These are phyloP conservation scores for Sporisorium iseilematis-ciliati DNA, from an alignment of 1,284 basidiomycete species.

Conservation along the genomic window DNA sequence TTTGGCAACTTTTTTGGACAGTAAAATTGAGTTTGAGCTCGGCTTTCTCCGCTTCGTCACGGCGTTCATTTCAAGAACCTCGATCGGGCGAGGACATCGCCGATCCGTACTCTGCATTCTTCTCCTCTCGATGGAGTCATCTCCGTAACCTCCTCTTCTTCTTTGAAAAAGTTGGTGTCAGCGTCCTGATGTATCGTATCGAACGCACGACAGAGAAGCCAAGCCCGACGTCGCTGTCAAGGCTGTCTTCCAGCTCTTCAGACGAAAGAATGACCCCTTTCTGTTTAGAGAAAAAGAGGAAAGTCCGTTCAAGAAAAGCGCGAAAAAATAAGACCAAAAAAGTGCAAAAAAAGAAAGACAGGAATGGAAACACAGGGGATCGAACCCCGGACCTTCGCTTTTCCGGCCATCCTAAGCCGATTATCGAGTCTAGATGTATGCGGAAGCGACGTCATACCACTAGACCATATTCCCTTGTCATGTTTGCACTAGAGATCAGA, in stretches of 20 bases:
- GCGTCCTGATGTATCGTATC: too few relatives aligned
- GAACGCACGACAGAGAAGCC: too few relatives aligned
- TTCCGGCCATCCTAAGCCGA: conserved; percentile 21
- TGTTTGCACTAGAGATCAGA: neutral
- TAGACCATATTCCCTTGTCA: conserved; percentile 53
- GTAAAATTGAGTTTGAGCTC: conserved; percentile 4
- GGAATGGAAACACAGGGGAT: conserved; percentile 60
- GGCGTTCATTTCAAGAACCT: neutral
- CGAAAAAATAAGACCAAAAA: conserved; percentile 17
- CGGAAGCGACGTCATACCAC: conserved; percentile 59
- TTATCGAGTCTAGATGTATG: conserved; percentile 19
- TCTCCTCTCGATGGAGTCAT: neutral
- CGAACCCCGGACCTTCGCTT: conserved; percentile 59
- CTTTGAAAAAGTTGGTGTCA: too few relatives aligned
- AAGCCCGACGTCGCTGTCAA: neutral
- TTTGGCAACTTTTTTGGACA: neutral
- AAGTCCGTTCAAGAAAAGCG: neutral
- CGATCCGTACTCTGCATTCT: neutral
- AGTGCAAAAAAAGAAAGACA: conserved; percentile 15
- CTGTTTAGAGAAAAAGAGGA: neutral
- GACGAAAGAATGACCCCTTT: too few relatives aligned
- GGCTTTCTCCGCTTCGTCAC: conserved; percentile 1
- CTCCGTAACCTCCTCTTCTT: too few relatives aligned
- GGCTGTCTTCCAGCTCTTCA: neutral
- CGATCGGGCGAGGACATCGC: neutral